Conservation (phyloP, 306 rosid species). For the Prunus mira region DNA sequence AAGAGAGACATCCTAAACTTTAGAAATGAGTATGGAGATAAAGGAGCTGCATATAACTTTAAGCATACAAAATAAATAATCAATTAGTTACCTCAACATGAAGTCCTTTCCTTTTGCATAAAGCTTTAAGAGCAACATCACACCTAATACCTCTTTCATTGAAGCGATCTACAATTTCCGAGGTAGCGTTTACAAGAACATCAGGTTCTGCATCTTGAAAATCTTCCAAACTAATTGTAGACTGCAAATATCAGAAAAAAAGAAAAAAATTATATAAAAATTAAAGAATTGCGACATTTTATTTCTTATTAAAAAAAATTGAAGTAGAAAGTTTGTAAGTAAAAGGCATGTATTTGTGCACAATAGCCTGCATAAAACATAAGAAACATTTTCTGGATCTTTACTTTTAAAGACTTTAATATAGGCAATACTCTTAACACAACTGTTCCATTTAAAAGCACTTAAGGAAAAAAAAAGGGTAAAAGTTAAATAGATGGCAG, state of each 20-base stretch:
- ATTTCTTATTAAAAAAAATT: not conserved
- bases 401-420: not conserved
- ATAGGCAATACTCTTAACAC: not conserved
- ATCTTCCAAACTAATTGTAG: constrained; percentile 58
- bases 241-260: constrained; percentile 51
- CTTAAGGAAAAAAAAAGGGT: not conserved
- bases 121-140: constrained; percentile 62
- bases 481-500: constrained; percentile 7
- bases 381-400: not conserved
- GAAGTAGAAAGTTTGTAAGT: not conserved
- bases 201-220: constrained; percentile 92
- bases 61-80: not conserved
- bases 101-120: constrained; percentile 94
- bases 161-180: constrained; percentile 56
- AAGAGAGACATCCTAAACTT: not conserved
- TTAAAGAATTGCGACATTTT: no score
- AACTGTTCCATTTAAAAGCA: not conserved
- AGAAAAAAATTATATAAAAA: constrained; percentile 18
- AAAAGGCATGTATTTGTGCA: not conserved
- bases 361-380: not conserved
- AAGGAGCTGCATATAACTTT: not conserved
- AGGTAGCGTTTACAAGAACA: constrained; percentile 54
- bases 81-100: constrained; percentile 58
- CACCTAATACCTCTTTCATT: constrained; percentile 45
- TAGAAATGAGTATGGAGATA: not conserved